Evolutionary conservation across 306 rosid genomes (phyloP).

Genomic region (Oemleria cerasiformis): DNA sequence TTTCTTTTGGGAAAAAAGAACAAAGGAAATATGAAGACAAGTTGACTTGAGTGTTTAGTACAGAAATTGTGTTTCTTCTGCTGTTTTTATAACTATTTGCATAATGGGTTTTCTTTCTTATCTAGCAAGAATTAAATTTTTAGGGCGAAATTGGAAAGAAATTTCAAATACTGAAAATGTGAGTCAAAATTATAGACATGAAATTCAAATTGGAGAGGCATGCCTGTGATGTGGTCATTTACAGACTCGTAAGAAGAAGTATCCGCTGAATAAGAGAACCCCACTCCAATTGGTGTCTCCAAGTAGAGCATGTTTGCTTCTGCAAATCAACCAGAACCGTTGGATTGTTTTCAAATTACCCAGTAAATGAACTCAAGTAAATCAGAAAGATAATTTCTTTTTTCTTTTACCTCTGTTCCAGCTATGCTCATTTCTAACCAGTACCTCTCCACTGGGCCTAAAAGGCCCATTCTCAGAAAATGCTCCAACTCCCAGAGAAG

Average conservation of each 20-base stretch:
- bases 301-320: slow-evolving; percentile 61
- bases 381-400: background rate
- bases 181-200: background rate
- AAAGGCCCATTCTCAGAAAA: slow-evolving; percentile 62
- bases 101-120: background rate
- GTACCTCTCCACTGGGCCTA: slow-evolving; percentile 45
- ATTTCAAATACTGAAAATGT: background rate
- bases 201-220: background rate
- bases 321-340: slow-evolving; percentile 18
- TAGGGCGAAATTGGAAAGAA: background rate
- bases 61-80: slow-evolving; percentile 16
- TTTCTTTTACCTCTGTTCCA: slow-evolving; percentile 46
- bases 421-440: slow-evolving; percentile 44
- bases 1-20: background rate
- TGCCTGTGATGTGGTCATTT: slow-evolving; percentile 51
- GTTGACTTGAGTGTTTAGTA: slow-evolving; percentile 38
- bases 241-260: slow-evolving; percentile 46
- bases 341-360: background rate
- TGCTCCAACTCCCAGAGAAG: slow-evolving; percentile 64
- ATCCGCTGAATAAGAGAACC: slow-evolving; percentile 50
- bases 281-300: slow-evolving; percentile 61
- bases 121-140: slow-evolving; percentile 16
- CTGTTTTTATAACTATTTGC: background rate
- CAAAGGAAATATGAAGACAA: slow-evolving; percentile 12
- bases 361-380: background rate